These are phyloP conservation scores for Periconia sp. DNA, from an alignment of 2,329 filamentous ascomycete genomes.

Conservation along the genomic window DNA sequence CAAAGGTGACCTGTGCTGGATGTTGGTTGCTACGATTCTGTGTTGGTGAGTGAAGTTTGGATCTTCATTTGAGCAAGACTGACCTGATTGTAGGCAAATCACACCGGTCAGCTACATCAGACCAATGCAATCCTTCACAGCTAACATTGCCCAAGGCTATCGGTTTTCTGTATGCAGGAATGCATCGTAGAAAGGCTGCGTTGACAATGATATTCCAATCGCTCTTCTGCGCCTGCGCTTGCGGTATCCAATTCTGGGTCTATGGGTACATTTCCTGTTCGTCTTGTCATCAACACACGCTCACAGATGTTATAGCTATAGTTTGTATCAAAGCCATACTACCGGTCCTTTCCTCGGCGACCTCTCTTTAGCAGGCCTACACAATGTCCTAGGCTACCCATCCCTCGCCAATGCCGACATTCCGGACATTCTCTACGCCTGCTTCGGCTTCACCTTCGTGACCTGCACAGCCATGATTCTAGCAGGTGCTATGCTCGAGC, in stretches of 20 bases:
- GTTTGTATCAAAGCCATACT: constrained; percentile 48
- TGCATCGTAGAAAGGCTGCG: constrained; percentile 39
- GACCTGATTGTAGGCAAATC: constrained; percentile 29
- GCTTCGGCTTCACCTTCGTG: constrained; percentile 44
- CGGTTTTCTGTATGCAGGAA: constrained; percentile 42
- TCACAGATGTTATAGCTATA: constrained; percentile 30
- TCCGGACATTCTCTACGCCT: constrained; percentile 41
- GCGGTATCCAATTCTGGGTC: constrained; percentile 56
- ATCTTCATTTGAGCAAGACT: constrained; percentile 7
- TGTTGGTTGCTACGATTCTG: constrained; percentile 40
- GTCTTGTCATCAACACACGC: neutral
- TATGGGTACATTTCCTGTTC: constrained; percentile 44
- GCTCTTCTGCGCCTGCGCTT: constrained; percentile 54
- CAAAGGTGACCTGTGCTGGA: constrained; percentile 55
- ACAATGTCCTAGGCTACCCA: constrained; percentile 35
- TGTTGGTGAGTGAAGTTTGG: constrained; percentile 29
- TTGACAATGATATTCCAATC: constrained; percentile 58
- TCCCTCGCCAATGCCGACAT: constrained; percentile 41
- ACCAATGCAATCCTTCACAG: neutral
- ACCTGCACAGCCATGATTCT: constrained; percentile 42
- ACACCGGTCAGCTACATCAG: constrained; percentile 30
- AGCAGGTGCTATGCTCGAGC: constrained; percentile 42
- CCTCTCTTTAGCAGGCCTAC: constrained; percentile 37
- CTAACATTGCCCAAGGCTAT: constrained; percentile 23
- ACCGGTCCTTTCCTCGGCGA: constrained; percentile 36